Base-by-base conservation (phyloP, 495 filamentous ascomycete species). In the Penicillium fimorum region DNA sequence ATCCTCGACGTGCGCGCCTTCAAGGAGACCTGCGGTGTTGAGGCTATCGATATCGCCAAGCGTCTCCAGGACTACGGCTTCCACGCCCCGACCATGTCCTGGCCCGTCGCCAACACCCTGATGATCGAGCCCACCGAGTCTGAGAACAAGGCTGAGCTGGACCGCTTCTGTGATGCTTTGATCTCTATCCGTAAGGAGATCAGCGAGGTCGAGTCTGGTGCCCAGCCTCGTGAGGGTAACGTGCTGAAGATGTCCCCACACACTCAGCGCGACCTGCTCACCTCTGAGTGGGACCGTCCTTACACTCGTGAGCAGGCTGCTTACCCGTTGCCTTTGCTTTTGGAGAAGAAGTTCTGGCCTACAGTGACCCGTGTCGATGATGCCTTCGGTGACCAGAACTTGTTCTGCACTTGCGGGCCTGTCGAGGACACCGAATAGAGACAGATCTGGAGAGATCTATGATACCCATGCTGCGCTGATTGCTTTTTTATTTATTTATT, bases 111-210 rank as follows among this genome's bases (percentile, higher is more conserved):
- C 44, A 94, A 94, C 71, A 98, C 94, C 2, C 84, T 98, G 18
- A 98, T 98, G 94, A 96, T 98, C 62, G 94, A 98, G 78, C 94
- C 94, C 32, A 98, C 94, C 0, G 94, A 98, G 76, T 91, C 87
- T 17, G 94, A 98, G 76, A 90, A 84, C 71, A 89, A 95, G 69
- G 89, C 88, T 58, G 94, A 98, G 76, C 82, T 98, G 2, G 95
- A 97, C 72, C 87, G 94, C 6, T 98, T 97, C 79, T 91, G 91
- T 58, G 87, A 97, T 57, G 91, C 95, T 3, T 78, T 98, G 25
- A 91, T 98, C 61, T 84, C 83, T 53, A 97, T 98, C 68, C 85
- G 95, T 33, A 68, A 79, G 44, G 94, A 98, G 74, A 97, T 98
- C 60, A 79, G 82, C 35, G 88, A 86, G 33, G 78, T 98, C 40